Conservation (phyloP, 495 filamentous ascomycete species). For the Annulohypoxylon stygium region DNA sequence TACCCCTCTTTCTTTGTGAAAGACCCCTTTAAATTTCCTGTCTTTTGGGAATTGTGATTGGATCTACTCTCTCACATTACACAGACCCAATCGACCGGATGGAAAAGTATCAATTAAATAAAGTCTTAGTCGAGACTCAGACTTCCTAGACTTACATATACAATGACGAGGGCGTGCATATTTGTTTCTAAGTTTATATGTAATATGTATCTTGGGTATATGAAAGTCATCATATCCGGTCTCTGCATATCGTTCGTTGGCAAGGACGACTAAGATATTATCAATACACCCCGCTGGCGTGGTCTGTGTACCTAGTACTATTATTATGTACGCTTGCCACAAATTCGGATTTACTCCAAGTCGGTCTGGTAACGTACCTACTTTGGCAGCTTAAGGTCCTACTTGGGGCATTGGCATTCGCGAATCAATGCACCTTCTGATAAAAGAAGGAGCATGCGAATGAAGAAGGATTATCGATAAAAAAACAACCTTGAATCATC, state of each 20-base stretch:
- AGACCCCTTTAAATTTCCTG: constrained; percentile 32
- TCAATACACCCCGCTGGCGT: constrained; percentile 22
- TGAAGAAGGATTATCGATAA: constrained; percentile 29
- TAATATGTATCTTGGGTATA: background rate
- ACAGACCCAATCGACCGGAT: constrained; percentile 3
- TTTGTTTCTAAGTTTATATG: background rate
- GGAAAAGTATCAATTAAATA: background rate
- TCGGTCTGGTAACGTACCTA: background rate
- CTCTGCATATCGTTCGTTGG: background rate
- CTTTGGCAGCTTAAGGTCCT: no score
- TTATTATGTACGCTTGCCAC: background rate
- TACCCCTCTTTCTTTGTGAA: constrained; percentile 38
- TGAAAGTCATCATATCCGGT: background rate
- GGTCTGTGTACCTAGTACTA: background rate
- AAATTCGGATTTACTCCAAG: background rate
- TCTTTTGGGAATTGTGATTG: constrained; percentile 4
- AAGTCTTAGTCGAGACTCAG: background rate
- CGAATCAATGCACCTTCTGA: constrained; percentile 13
- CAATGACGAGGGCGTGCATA: background rate
- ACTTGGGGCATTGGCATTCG: background rate
- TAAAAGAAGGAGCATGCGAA: constrained; percentile 34
- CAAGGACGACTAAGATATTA: constrained; percentile 2
- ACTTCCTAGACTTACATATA: no score
- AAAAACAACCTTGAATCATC: background rate
- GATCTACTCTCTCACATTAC: constrained; percentile 4